A percentile compares a stretch with the other conserved stretches of the same genome.
Conservation (phyloP, 169 alveolate species). For the Plasmodium billcollinsi region DNA sequence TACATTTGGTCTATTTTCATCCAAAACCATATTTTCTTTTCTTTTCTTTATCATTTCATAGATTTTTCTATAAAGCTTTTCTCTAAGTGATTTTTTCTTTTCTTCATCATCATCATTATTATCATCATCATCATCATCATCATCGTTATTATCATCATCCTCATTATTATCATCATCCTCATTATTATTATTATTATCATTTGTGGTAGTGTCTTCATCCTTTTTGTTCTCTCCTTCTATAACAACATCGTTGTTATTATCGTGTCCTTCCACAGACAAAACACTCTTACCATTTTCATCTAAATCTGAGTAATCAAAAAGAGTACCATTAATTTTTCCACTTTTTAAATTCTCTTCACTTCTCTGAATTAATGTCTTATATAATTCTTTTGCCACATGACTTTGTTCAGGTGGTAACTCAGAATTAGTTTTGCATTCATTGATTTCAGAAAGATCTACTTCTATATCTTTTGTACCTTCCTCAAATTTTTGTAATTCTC, state of each 20-base stretch:
- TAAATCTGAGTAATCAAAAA: not conserved
- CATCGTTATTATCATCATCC: not conserved
- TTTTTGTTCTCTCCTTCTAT: not conserved
- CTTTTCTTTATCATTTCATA: not conserved
- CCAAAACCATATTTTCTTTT: not conserved
- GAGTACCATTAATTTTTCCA: not conserved
- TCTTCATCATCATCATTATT: not conserved
- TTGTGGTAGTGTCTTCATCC: not conserved
- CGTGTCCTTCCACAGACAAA: no score
- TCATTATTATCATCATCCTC: not conserved
- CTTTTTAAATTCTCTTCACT: conserved; percentile 8
- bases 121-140: not conserved
- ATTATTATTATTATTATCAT: conserved; percentile 4
- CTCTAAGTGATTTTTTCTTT: not conserved
- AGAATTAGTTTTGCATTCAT: conserved; percentile 16
- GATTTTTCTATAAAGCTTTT: not conserved
- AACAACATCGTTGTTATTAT: no score
- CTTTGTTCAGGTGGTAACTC: conserved; percentile 2
- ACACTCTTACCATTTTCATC: not conserved
- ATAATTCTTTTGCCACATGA: conserved; percentile 39
- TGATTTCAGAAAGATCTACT: conserved; percentile 31
- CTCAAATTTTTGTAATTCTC: conserved; percentile 40
- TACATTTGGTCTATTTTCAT: not conserved
- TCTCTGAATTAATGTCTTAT: not conserved
- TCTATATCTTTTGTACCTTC: conserved; percentile 30